Percentiles rank a stretch among this genome's conserved stretches.
Conservation (phyloP, 495 filamentous ascomycete genomes). For the Aspergillus incahuasiensis region DNA sequence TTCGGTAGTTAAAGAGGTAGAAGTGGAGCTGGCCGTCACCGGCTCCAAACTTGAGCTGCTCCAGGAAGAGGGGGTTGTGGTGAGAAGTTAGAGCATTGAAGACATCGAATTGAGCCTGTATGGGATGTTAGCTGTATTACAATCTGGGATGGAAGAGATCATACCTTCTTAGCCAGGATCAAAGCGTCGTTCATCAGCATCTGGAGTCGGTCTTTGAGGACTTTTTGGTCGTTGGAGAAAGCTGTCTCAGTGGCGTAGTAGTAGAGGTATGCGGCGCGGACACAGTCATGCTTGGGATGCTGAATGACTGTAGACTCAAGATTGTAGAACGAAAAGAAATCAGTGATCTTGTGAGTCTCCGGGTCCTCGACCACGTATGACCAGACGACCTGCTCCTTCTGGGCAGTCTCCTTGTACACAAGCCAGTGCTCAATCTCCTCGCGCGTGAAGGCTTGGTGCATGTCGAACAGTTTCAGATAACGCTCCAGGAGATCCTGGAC, state of each 20-base stretch:
- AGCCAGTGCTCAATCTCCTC: conserved; percentile 89
- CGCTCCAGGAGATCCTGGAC: conserved; percentile 70
- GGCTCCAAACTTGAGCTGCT: conserved; percentile 85
- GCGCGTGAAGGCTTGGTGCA: conserved; percentile 74
- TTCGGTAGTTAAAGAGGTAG: conserved; percentile 95
- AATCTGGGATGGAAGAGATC: neutral
- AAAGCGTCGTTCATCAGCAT: conserved; percentile 77
- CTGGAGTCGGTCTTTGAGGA: conserved; percentile 68
- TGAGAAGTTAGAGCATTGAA: conserved; percentile 92
- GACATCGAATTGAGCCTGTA: conserved; percentile 77
- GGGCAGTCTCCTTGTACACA: conserved; percentile 53
- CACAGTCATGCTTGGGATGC: conserved; percentile 65
- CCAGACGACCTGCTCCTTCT: conserved; percentile 80
- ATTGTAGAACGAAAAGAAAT: conserved; percentile 94
- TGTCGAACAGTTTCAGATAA: conserved; percentile 73
- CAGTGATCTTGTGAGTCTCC: conserved; percentile 73
- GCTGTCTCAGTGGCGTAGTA: conserved; percentile 90
- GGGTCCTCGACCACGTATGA: conserved; percentile 83
- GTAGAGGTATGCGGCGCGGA: conserved; percentile 89
- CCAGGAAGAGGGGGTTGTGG: conserved; percentile 90
- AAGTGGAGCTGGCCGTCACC: conserved; percentile 93
- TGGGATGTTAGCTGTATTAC: conserved; percentile 5
- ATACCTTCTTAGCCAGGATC: conserved; percentile 75
- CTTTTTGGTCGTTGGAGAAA: conserved; percentile 53
- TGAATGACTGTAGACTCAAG: conserved; percentile 89